These are phyloP conservation scores for Solanum peruvianum DNA, from an alignment of 257 asterid species.

Conservation along the genomic window DNA sequence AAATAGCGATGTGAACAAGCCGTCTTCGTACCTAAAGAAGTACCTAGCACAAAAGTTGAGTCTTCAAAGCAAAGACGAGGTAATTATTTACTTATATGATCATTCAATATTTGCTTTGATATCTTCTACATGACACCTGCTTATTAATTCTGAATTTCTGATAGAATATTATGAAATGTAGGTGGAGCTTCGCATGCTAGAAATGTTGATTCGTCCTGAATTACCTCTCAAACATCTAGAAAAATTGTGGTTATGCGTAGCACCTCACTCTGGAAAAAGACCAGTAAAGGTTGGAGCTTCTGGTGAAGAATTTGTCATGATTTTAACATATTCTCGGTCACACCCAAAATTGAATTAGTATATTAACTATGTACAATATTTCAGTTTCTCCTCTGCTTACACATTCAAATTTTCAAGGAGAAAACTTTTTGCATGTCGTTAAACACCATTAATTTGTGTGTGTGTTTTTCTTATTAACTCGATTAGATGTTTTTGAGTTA, in stretches of 20 bases:
- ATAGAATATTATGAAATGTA: neutral
- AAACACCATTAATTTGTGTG: neutral
- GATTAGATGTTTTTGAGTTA: too few relatives aligned
- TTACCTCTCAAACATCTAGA: neutral
- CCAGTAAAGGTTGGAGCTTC: neutral
- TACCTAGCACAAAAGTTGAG: constrained; percentile 5
- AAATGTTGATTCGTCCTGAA: neutral
- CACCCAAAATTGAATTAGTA: neutral
- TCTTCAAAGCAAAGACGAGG: constrained; percentile 5
- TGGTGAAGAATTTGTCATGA: constrained; percentile 7
- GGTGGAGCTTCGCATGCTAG: constrained; percentile 11
- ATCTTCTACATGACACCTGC: neutral
- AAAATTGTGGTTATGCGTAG: neutral
- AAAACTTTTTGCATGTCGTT: neutral
- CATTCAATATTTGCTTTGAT: neutral
- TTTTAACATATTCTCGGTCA: neutral
- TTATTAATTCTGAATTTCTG: neutral
- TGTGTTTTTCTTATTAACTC: too few relatives aligned
- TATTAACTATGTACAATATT: neutral
- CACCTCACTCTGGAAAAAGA: neutral
- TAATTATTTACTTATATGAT: neutral
- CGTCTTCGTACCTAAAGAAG: neutral
- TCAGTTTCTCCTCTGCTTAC: neutral
- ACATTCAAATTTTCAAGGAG: neutral
- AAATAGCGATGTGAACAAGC: constrained; percentile 3